phyloP scores from a whole-genome alignment of 257 asterid species.

The Striga asiatica region DNA sequence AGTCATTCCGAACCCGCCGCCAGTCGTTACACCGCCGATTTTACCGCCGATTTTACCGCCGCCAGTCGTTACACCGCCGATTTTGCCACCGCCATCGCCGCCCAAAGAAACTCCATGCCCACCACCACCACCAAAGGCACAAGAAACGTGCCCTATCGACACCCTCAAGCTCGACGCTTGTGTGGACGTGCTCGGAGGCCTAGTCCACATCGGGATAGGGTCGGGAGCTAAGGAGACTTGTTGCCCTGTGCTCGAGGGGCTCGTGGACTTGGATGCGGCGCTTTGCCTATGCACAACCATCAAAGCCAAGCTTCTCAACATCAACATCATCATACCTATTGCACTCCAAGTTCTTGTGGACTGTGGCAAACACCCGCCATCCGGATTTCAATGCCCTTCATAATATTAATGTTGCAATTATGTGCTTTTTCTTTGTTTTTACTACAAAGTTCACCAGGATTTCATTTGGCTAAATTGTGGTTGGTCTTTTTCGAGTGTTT shows the following conservation, averaged over 20 bases:
- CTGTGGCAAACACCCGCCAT: slow-evolving; percentile 57
- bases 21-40: slow-evolving; percentile 8
- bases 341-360: slow-evolving; percentile 50
- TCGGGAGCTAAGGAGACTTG: slow-evolving; percentile 34
- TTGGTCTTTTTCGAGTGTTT: not conserved
- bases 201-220: slow-evolving; percentile 48
- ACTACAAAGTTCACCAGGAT: not conserved
- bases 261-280: slow-evolving; percentile 42
- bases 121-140: not conserved
- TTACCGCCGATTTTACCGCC: slow-evolving; percentile 13
- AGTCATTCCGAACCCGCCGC: not conserved
- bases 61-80: slow-evolving; percentile 13
- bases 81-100: slow-evolving; percentile 11
- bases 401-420: too few species aligned
- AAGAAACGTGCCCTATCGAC: slow-evolving; percentile 41
- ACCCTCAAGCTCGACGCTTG: slow-evolving; percentile 37
- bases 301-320: slow-evolving; percentile 45
- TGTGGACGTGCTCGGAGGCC: slow-evolving; percentile 38
- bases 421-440: not conserved
- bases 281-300: slow-evolving; percentile 65
- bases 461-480: not conserved
- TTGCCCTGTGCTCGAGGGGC: slow-evolving; percentile 32
- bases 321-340: slow-evolving; percentile 43
- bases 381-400: slow-evolving; percentile 49
- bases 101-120: not conserved